Evolutionary conservation across 2,329 filamentous ascomycete genomes (phyloP).

Genomic region (Ceratocystis cubensis): DNA sequence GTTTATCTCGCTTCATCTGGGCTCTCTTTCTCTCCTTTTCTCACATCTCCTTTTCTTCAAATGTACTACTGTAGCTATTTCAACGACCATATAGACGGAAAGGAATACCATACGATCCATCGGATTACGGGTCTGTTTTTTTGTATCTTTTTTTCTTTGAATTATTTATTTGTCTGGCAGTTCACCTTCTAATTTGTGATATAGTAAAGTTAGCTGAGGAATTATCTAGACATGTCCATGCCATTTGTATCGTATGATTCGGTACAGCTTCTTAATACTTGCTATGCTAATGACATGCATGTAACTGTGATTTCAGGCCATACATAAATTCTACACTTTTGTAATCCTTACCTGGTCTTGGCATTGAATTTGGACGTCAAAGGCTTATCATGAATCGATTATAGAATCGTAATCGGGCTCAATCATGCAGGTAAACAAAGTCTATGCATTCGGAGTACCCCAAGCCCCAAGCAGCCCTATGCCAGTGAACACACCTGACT

Average conservation of each 20-base stretch:
- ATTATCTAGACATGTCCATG: background rate
- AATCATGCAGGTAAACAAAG: constrained; percentile 1
- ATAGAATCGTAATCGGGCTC: background rate
- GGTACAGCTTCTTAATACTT: background rate
- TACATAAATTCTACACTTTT: too few species aligned
- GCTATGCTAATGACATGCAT: too few species aligned
- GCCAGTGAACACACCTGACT: background rate
- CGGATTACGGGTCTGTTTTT: background rate
- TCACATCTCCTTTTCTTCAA: background rate
- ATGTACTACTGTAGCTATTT: constrained; percentile 17
- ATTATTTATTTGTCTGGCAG: background rate
- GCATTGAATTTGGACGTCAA: too few species aligned
- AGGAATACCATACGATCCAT: background rate
- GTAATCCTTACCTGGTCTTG: too few species aligned
- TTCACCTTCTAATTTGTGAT: background rate
- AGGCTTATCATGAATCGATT: background rate
- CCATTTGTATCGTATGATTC: background rate
- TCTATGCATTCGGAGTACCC: background rate
- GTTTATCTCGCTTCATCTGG: background rate
- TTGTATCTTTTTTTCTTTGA: background rate
- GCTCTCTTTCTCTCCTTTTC: background rate
- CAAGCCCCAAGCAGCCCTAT: background rate
- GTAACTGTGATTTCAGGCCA: too few species aligned
- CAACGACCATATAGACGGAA: constrained; percentile 12
- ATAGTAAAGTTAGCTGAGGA: background rate